A percentile compares a stretch with the other conserved stretches of the same genome.
Conservation (phyloP, 1,284 basidiomycete species). For the Irpex sp. region DNA sequence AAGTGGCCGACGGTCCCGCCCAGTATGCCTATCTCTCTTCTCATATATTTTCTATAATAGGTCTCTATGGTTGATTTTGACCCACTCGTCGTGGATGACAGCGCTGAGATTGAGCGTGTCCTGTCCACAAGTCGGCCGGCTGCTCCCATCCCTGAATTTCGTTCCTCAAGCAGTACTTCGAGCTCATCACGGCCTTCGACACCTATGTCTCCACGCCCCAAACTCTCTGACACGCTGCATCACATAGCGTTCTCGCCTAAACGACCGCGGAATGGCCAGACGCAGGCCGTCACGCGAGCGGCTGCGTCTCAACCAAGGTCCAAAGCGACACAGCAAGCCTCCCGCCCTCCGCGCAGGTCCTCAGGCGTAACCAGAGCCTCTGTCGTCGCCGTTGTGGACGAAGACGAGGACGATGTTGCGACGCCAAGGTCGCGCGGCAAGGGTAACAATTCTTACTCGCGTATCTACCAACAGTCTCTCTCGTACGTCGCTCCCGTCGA, state of each 20-base stretch:
- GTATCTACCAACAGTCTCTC: slow-evolving; percentile 19
- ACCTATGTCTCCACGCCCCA: slow-evolving; percentile 41
- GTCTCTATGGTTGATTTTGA: slow-evolving; percentile 34
- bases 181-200: slow-evolving; percentile 36
- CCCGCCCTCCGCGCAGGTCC: slow-evolving; percentile 10
- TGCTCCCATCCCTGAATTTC: slow-evolving; percentile 34
- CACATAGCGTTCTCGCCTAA: slow-evolving; percentile 67
- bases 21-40: neutral
- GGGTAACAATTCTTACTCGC: slow-evolving; percentile 16
- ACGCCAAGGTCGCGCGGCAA: slow-evolving; percentile 10
- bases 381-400: slow-evolving; percentile 1
- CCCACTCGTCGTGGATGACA: slow-evolving; percentile 55
- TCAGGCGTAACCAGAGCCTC: slow-evolving; percentile 6
- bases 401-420: slow-evolving; percentile 16
- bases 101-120: slow-evolving; percentile 60
- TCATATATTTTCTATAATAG: slow-evolving; percentile 4
- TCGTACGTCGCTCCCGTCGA: slow-evolving; percentile 30
- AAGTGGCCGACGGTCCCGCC: neutral
- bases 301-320: slow-evolving; percentile 11
- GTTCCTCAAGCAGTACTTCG: slow-evolving; percentile 40
- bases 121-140: slow-evolving; percentile 44
- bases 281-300: slow-evolving; percentile 20
- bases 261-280: slow-evolving; percentile 53
- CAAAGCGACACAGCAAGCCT: slow-evolving; percentile 1
- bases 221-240: slow-evolving; percentile 62